Percentiles rank a stretch among this genome's conserved stretches.
phyloP scores from a whole-genome alignment of 805 yeast species.

The Yamadazyma sp. region DNA sequence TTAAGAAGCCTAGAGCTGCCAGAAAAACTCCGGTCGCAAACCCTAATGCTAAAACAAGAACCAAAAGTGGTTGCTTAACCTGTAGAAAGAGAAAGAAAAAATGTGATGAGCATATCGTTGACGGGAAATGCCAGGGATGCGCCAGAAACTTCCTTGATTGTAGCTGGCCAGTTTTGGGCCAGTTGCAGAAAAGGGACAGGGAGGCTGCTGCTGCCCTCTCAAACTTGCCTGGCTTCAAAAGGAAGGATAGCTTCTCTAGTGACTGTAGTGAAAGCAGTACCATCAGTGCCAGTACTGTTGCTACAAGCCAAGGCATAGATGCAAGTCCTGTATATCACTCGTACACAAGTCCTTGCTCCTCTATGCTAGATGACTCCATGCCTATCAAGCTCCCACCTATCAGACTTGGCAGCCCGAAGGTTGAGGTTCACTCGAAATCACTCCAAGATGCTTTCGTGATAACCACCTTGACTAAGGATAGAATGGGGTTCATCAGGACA shows the following conservation, averaged over 20 bases:
- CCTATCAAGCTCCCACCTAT: conserved; percentile 13
- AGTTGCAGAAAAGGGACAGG: conserved; percentile 7
- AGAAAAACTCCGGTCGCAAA: conserved; percentile 13
- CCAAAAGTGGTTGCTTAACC: conserved; percentile 56
- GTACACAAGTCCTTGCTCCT: conserved; percentile 18
- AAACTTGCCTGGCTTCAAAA: not conserved
- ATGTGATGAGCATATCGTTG: conserved; percentile 51
- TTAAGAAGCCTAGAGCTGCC: conserved; percentile 17
- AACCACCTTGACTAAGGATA: conserved; percentile 3
- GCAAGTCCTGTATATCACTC: conserved; percentile 4
- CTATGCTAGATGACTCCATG: conserved; percentile 12
- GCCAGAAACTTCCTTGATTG: conserved; percentile 45
- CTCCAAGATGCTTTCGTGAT: conserved; percentile 1
- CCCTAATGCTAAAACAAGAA: conserved; percentile 29
- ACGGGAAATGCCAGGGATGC: conserved; percentile 47
- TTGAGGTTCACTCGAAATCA: not conserved
- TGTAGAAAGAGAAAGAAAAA: conserved; percentile 65
- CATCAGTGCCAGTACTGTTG: conserved; percentile 9
- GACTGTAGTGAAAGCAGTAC: conserved; percentile 11
- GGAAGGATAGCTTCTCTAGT: conserved; percentile 8
- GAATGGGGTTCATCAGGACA: conserved; percentile 1
- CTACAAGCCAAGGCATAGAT: conserved; percentile 4
- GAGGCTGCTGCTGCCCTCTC: not conserved
- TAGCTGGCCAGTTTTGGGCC: conserved; percentile 36
- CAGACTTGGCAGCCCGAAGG: conserved; percentile 1